Evolutionary conservation across 1,284 basidiomycete species (phyloP).

Genomic region (Ceratobasidium sp.): DNA sequence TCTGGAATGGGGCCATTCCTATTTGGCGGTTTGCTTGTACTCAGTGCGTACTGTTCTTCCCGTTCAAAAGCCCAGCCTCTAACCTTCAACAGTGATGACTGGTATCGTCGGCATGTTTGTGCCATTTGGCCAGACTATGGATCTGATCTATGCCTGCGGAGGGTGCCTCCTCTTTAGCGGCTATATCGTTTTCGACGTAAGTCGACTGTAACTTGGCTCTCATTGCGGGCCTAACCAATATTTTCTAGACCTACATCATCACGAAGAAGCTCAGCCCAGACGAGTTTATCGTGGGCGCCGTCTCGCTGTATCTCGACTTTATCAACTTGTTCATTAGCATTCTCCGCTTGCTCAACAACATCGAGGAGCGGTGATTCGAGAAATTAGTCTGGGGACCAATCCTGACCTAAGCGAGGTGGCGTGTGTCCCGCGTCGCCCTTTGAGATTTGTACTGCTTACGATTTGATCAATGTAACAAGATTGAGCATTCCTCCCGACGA

Average conservation of each 20-base stretch:
- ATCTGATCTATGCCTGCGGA: conserved; percentile 82
- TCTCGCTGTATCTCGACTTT: conserved; percentile 89
- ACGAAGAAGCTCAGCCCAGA: conserved; percentile 85
- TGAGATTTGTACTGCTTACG: conserved; percentile 6
- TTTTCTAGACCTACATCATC: conserved; percentile 76
- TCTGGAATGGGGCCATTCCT: conserved; percentile 86
- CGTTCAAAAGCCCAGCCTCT: conserved; percentile 17
- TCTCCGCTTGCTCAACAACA: conserved; percentile 75
- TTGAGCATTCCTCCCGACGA: background rate
- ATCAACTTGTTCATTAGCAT: conserved; percentile 69
- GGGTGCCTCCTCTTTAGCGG: conserved; percentile 87
- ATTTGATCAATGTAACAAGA: conserved; percentile 2
- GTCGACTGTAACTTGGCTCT: background rate
- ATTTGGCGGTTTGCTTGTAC: conserved; percentile 79
- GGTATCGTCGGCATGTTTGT: conserved; percentile 84
- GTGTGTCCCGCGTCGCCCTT: no score
- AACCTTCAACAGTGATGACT: conserved; percentile 69
- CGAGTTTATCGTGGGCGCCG: conserved; percentile 87
- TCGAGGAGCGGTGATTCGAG: conserved; percentile 59
- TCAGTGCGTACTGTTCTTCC: conserved; percentile 63
- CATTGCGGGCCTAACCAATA: conserved; percentile 8
- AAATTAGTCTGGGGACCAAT: no score
- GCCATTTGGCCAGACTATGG: conserved; percentile 81
- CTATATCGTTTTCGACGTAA: conserved; percentile 81
- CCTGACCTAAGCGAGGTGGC: background rate